Percentiles rank a stretch among this genome's conserved stretches.
Conservation (phyloP, 2,329 filamentous ascomycete genomes). For the Xenoacremonium recifei region DNA sequence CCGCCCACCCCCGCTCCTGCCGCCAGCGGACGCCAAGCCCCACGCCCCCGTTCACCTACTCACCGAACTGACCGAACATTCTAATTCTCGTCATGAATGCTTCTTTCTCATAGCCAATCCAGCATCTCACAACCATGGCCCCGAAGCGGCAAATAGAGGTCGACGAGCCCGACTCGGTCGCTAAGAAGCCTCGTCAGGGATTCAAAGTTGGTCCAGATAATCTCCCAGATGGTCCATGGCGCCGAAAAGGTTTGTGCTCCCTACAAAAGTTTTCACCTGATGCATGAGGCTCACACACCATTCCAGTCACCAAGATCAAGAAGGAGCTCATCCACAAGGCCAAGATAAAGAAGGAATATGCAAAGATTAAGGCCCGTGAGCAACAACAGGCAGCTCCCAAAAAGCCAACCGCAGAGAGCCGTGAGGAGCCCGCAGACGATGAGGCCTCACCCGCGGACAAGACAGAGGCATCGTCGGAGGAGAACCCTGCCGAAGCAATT, state of each 20-base stretch:
- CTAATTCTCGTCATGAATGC: slow-evolving; percentile 13
- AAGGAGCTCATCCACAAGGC: slow-evolving; percentile 85
- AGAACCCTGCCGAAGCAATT: slow-evolving; percentile 25
- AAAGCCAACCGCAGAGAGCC: slow-evolving; percentile 21
- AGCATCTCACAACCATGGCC: slow-evolving; percentile 23
- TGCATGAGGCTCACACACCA: slow-evolving; percentile 15
- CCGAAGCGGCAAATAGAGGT: slow-evolving; percentile 30
- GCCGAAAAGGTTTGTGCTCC: slow-evolving; percentile 61
- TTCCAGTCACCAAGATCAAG: slow-evolving; percentile 81
- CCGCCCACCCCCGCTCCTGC: background rate
- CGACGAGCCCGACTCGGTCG: slow-evolving; percentile 31
- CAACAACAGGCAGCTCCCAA: slow-evolving; percentile 25
- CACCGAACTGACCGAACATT: slow-evolving; percentile 4
- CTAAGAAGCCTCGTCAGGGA: slow-evolving; percentile 62
- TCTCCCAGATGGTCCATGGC: slow-evolving; percentile 84
- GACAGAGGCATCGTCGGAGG: slow-evolving; percentile 16
- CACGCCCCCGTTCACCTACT: slow-evolving; percentile 1
- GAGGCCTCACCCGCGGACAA: slow-evolving; percentile 12
- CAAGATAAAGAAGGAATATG: slow-evolving; percentile 89
- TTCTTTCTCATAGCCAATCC: background rate
- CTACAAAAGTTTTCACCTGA: slow-evolving; percentile 13
- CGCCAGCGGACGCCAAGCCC: background rate
- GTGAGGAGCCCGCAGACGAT: slow-evolving; percentile 13
- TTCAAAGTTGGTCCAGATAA: slow-evolving; percentile 89
- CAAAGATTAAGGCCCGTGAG: slow-evolving; percentile 69